phyloP scores from a whole-genome alignment of 495 filamentous ascomycete genomes.

The Penicillium angulare region DNA sequence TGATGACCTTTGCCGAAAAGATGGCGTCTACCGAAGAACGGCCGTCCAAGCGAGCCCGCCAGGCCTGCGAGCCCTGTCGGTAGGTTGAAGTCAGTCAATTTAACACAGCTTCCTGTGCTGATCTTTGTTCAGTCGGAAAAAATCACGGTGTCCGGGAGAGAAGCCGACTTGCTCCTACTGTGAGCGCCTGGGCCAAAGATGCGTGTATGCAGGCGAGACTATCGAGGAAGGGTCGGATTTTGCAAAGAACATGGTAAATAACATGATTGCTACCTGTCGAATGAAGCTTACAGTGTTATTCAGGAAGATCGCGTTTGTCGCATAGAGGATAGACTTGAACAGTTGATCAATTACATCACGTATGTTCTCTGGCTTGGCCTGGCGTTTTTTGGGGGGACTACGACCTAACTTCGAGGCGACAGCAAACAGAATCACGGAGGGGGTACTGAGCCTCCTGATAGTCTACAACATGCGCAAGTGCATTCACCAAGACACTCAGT shows the following conservation, averaged over 20 bases:
- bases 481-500: neutral
- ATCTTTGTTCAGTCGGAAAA: constrained; percentile 31
- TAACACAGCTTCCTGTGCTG: neutral
- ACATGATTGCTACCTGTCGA: neutral
- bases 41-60: constrained; percentile 38
- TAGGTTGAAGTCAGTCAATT: constrained; percentile 14
- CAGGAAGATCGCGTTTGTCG: constrained; percentile 39
- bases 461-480: no score
- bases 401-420: neutral
- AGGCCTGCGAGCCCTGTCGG: constrained; percentile 46
- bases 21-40: constrained; percentile 19
- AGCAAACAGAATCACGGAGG: neutral
- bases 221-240: constrained; percentile 19
- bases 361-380: constrained; percentile 15
- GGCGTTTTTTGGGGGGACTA: neutral
- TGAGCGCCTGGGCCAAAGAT: constrained; percentile 37
- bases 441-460: neutral
- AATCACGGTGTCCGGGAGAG: constrained; percentile 44
- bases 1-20: no score
- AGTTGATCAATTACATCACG: constrained; percentile 27
- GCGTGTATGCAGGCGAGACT: constrained; percentile 33
- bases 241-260: constrained; percentile 16
- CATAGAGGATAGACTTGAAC: constrained; percentile 38
- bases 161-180: constrained; percentile 43
- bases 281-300: neutral